phyloP scores from a whole-genome alignment of 2,329 filamentous ascomycete genomes.

The Neospermospora avenae region DNA sequence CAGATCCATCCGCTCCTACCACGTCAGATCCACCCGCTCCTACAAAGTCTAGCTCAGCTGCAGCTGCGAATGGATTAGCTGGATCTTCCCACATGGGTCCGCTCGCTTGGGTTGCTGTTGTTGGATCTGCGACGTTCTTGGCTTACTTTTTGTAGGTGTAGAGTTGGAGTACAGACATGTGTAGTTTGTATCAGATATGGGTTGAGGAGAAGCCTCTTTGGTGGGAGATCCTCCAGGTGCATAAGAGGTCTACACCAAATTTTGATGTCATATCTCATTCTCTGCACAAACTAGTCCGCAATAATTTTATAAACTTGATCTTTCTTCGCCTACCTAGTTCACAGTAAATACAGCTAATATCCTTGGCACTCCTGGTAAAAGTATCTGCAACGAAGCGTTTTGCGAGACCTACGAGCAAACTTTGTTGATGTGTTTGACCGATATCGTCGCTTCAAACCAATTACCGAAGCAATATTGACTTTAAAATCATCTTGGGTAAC shows the following conservation, averaged over 20 bases:
- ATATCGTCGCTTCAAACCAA: no score
- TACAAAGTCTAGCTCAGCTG: constrained; percentile 9
- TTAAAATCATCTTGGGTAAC: no score
- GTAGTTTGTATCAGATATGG: neutral
- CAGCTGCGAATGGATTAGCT: constrained; percentile 1
- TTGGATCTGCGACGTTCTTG: constrained; percentile 18
- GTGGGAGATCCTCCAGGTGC: neutral
- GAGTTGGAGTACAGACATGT: neutral
- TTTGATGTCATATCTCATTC: neutral
- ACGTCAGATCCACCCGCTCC: neutral
- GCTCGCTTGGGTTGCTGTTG: constrained; percentile 15
- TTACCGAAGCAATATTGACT: no score
- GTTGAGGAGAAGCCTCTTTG: neutral
- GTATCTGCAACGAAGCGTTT: no score
- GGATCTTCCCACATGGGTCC: constrained; percentile 7
- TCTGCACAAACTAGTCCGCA: no score
- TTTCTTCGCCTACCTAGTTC: no score
- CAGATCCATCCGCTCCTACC: constrained; percentile 1
- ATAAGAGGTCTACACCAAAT: neutral
- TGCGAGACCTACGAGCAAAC: no score
- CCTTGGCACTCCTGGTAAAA: no score
- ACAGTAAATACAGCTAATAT: no score
- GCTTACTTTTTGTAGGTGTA: constrained; percentile 16
- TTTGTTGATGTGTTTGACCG: no score
- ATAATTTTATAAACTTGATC: no score